A percentile compares a stretch with the other conserved stretches of the same genome.
Conservation (phyloP, 257 asterid genomes). For the Cordia subcordata region DNA sequence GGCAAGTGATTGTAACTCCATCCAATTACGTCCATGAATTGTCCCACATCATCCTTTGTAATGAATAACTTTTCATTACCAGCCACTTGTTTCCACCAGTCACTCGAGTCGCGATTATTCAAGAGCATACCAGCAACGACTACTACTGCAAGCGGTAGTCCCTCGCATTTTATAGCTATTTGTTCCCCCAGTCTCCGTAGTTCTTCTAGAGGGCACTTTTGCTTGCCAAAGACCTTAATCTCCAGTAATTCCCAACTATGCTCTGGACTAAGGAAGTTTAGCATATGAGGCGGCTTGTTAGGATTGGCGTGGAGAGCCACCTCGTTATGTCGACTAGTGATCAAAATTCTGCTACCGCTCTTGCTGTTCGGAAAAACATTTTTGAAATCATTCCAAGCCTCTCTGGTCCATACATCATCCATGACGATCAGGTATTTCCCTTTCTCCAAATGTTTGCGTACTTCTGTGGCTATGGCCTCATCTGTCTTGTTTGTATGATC, state of each 20-base stretch:
- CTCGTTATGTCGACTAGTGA: conserved; percentile 34
- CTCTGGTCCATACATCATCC: conserved; percentile 46
- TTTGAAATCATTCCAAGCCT: conserved; percentile 24
- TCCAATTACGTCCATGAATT: conserved; percentile 18
- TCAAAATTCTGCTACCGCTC: conserved; percentile 26
- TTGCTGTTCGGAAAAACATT: conserved; percentile 22
- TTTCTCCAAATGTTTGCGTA: background rate
- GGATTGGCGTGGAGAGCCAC: conserved; percentile 29
- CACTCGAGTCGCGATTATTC: conserved; percentile 1
- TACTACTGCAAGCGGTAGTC: conserved; percentile 42
- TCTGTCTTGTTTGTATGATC: conserved; percentile 11
- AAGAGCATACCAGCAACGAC: conserved; percentile 24
- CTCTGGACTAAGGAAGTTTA: conserved; percentile 11
- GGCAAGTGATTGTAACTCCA: conserved; percentile 45
- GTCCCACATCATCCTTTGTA: background rate
- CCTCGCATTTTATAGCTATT: conserved; percentile 32
- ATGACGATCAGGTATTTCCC: conserved; percentile 36
- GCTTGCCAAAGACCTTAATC: conserved; percentile 29
- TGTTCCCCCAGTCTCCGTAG: conserved; percentile 12
- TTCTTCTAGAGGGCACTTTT: conserved; percentile 15
- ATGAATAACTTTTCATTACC: conserved; percentile 13
- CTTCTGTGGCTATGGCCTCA: conserved; percentile 5
- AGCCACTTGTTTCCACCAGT: conserved; percentile 25
- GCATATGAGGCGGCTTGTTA: conserved; percentile 18
- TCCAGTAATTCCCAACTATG: conserved; percentile 42